Evolutionary conservation across 139 green algal genomes (phyloP).

Genomic region (Desmodesmus armatus): DNA sequence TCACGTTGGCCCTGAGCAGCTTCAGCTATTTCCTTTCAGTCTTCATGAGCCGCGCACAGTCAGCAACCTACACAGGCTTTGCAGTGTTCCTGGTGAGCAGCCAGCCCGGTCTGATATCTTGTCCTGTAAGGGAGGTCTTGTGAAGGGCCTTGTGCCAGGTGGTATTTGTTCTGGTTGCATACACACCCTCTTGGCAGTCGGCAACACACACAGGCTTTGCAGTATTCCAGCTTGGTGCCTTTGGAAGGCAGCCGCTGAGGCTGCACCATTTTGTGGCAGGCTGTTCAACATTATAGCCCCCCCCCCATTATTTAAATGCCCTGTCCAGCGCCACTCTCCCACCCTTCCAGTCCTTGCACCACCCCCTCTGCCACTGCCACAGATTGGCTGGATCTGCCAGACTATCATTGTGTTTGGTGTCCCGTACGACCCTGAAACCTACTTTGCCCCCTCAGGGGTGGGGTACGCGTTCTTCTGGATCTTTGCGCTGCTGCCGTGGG

Average conservation of each 20-base stretch:
- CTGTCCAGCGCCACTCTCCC: no score
- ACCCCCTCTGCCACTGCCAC: no score
- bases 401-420: conserved; percentile 65
- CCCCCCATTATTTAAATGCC: no score
- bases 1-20: conserved; percentile 81
- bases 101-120: no score
- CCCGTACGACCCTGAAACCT: conserved; percentile 74
- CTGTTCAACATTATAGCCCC: no score
- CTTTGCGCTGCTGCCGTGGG: conserved; percentile 80
- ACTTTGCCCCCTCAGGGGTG: conserved; percentile 33
- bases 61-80: conserved; percentile 88
- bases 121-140: no score
- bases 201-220: conserved; percentile 90
- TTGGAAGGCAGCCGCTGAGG: no score
- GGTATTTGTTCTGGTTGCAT: no score
- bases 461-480: conserved; percentile 62
- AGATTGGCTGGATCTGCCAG: conserved; percentile 77
- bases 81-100: conserved; percentile 75
- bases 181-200: no score
- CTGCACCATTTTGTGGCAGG: no score
- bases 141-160: no score
- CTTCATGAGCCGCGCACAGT: conserved; percentile 74
- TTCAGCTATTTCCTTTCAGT: conserved; percentile 83
- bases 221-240: conserved; percentile 84
- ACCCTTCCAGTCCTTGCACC: no score